A percentile compares a stretch with the other conserved stretches of the same genome.
phyloP scores from a whole-genome alignment of 495 filamentous ascomycete genomes.

The Corynascus novoguineensis region DNA sequence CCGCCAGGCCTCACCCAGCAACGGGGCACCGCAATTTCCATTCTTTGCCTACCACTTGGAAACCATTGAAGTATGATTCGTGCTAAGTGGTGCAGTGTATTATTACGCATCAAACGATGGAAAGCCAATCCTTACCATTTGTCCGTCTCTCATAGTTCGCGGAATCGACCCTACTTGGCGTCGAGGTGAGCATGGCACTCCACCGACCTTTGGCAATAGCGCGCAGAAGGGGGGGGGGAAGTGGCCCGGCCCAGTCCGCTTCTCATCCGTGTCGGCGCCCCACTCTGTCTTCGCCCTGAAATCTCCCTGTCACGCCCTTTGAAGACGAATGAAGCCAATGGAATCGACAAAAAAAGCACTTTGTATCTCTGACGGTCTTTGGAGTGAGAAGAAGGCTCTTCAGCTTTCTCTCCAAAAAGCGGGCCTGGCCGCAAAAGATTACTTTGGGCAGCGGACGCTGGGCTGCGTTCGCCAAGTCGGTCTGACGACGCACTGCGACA shows the following conservation, averaged over 20 bases:
- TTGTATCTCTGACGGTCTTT: no score
- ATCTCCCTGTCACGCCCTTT: no score
- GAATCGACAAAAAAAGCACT: background rate
- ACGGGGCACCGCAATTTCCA: background rate
- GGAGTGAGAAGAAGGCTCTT: no score
- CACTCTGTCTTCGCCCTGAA: background rate
- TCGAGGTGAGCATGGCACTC: conserved; percentile 7
- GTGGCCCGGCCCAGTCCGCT: conserved; percentile 1
- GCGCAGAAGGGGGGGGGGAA: background rate
- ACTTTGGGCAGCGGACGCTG: background rate
- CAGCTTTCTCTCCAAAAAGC: background rate
- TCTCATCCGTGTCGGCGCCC: background rate
- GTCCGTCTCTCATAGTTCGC: background rate
- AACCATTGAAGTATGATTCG: no score
- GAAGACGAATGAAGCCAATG: no score
- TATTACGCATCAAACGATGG: no score
- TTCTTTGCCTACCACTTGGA: background rate
- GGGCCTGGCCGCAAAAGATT: background rate
- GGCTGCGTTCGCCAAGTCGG: background rate
- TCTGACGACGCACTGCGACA: background rate
- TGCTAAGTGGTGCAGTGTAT: no score
- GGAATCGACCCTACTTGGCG: background rate
- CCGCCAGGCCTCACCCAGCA: background rate
- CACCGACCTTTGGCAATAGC: conserved; percentile 1
- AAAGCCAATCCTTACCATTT: background rate